Evolutionary conservation across 129 eudicot genomes (phyloP), one percentile per base, ranked within the genome.

Genomic region (Ambrosia artemisiifolia): DNA sequence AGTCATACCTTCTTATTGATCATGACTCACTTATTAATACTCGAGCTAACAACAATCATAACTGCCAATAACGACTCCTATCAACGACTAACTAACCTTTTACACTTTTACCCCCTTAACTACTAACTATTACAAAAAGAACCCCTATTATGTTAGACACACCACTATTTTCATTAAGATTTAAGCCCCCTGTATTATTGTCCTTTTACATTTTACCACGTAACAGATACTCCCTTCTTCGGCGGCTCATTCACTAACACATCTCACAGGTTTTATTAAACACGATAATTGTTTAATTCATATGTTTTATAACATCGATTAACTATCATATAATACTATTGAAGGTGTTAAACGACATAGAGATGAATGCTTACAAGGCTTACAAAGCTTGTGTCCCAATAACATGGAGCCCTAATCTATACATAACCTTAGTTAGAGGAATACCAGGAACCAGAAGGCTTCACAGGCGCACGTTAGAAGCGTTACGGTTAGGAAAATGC

Each of bases 311-410:
- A 0, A 24, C 32, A 34, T 42, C 63, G 65, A 61, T 50, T 77
- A 24, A 62, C 43, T 12, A n/a, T 44, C 47, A 59, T 68, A 54
- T 14, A 18, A 5, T 68, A 73, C 12, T 10, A 74, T 36, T 72
- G 5, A 14, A 83, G 81, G 83, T 70, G 43, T 69, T 11, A 4
- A 44, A 67, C 79, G 20, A 38, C 65, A 73, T 33, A 62, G 78
- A 71, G 63, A 91, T 92, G 98, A 89, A 74, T 80, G 98, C 96
- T 62, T 92, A 76, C 87, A 92, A 87, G 76, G 95, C 96, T 68
- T 92, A 81, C 69, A 92, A 89, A 84, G 88, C 98, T 40, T 83
- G 80, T 79, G 96, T 80, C n/a, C 95, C 96, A 57, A 75, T 92
- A 49, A 86, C 88, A 63, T 92, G 96, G 91, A 91, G 91, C 57